phyloP scores from a whole-genome alignment of 208 protist genomes.

The Wallacemonas rigidus region DNA sequence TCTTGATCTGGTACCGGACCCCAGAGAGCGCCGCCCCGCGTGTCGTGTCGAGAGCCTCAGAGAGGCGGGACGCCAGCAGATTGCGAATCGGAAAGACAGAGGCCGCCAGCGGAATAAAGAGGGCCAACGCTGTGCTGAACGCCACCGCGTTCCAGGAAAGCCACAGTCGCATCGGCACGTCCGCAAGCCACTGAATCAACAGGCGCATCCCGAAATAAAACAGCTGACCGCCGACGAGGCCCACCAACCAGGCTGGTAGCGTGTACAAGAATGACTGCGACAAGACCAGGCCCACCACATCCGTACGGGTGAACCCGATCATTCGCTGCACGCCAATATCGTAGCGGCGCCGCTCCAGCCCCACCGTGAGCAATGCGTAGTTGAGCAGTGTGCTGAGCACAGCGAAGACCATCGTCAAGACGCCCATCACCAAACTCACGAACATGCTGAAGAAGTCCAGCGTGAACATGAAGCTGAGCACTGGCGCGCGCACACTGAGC shows the following conservation, averaged over 20 bases:
- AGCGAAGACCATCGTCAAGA: slow-evolving; percentile 84
- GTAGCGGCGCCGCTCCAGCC: slow-evolving; percentile 91
- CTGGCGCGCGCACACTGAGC: slow-evolving; percentile 44
- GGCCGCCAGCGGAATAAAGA: slow-evolving; percentile 83
- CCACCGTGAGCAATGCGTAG: slow-evolving; percentile 93
- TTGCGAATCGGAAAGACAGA: slow-evolving; percentile 85
- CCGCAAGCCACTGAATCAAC: slow-evolving; percentile 36
- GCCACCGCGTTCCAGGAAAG: slow-evolving; percentile 47
- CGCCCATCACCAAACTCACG: slow-evolving; percentile 87
- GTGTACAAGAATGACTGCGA: slow-evolving; percentile 70
- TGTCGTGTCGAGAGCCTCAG: slow-evolving; percentile 84
- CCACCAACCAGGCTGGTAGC: slow-evolving; percentile 78
- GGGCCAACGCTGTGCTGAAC: slow-evolving; percentile 68
- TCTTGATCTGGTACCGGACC: slow-evolving; percentile 73
- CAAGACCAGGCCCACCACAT: slow-evolving; percentile 59
- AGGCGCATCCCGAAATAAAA: slow-evolving; percentile 42
- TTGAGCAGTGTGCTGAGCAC: slow-evolving; percentile 91
- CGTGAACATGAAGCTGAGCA: slow-evolving; percentile 61
- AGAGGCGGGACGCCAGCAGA: slow-evolving; percentile 68
- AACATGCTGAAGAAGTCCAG: slow-evolving; percentile 86
- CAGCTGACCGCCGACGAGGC: slow-evolving; percentile 70
- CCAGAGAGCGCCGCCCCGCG: slow-evolving; percentile 35
- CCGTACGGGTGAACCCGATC: slow-evolving; percentile 69
- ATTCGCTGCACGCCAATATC: slow-evolving; percentile 94
- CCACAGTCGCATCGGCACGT: slow-evolving; percentile 30